These are phyloP conservation scores for Samsoniella hepiali DNA, from an alignment of 2,329 filamentous ascomycete genomes.

Conservation along the genomic window DNA sequence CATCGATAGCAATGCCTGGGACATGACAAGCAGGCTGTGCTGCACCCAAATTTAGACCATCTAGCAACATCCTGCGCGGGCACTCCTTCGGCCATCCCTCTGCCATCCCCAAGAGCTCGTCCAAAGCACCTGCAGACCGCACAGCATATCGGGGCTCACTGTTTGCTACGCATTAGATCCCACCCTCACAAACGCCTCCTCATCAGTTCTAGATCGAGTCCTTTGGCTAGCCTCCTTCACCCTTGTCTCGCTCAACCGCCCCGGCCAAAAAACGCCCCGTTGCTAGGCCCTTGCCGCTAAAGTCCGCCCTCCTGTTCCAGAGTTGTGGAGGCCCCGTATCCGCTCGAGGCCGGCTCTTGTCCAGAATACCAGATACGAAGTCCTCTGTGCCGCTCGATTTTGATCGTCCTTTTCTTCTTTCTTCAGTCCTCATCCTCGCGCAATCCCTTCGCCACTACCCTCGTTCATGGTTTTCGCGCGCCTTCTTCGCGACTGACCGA, in stretches of 20 bases:
- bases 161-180: not conserved
- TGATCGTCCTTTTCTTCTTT: not conserved
- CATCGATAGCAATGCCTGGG: not conserved
- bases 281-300: not conserved
- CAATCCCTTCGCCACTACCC: not conserved
- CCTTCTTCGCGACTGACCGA: conserved; percentile 3
- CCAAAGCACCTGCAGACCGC: not conserved
- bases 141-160: not conserved
- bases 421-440: not conserved
- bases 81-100: not conserved
- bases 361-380: conserved; percentile 10
- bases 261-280: not conserved
- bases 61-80: not conserved
- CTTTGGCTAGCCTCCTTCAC: not conserved
- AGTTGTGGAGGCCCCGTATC: conserved; percentile 15
- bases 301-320: conserved; percentile 15
- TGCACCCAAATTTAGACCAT: conserved; percentile 9
- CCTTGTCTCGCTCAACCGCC: conserved; percentile 14
- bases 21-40: conserved; percentile 6
- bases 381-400: not conserved
- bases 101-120: not conserved
- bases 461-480: not conserved
- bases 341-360: not conserved
- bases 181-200: not conserved
- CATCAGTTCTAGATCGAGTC: not conserved